Conservation (phyloP, 208 protist genomes). For the Trypanosoma theileri region DNA sequence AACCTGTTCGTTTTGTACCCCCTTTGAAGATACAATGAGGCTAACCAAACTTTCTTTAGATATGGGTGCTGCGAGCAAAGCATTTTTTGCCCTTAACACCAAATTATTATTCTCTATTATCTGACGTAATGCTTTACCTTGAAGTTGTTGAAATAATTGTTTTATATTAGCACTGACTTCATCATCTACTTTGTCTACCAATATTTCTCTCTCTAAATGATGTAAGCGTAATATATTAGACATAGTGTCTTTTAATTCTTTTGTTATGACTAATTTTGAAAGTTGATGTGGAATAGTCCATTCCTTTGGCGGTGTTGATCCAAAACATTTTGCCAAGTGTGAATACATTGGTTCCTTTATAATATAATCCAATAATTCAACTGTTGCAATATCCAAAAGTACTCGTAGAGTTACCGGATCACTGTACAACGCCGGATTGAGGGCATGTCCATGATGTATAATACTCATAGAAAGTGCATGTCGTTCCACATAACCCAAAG, state of each 20-base stretch:
- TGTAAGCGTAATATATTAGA: conserved; percentile 48
- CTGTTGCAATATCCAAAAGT: conserved; percentile 52
- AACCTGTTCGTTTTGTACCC: too few relatives aligned
- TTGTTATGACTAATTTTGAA: conserved; percentile 41
- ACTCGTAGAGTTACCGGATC: conserved; percentile 39
- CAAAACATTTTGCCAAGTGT: conserved; percentile 35
- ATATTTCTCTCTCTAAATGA: conserved; percentile 40
- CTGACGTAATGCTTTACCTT: conserved; percentile 61
- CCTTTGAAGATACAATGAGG: background rate
- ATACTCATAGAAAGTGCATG: conserved; percentile 71
- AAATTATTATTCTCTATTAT: conserved; percentile 52
- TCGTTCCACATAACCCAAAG: conserved; percentile 73
- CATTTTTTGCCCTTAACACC: conserved; percentile 52
- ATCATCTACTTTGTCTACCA: background rate
- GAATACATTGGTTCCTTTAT: conserved; percentile 43
- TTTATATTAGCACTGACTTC: background rate
- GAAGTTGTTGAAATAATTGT: conserved; percentile 46
- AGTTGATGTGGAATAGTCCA: conserved; percentile 28
- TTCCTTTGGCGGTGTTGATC: background rate
- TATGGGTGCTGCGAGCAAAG: conserved; percentile 39
- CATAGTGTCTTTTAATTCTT: conserved; percentile 45
- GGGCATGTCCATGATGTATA: conserved; percentile 56
- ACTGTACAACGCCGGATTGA: conserved; percentile 48
- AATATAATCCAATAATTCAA: conserved; percentile 60
- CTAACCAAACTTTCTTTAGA: background rate